phyloP scores from a whole-genome alignment of 495 filamentous ascomycete genomes.

The Staphylotrichum longicolle region DNA sequence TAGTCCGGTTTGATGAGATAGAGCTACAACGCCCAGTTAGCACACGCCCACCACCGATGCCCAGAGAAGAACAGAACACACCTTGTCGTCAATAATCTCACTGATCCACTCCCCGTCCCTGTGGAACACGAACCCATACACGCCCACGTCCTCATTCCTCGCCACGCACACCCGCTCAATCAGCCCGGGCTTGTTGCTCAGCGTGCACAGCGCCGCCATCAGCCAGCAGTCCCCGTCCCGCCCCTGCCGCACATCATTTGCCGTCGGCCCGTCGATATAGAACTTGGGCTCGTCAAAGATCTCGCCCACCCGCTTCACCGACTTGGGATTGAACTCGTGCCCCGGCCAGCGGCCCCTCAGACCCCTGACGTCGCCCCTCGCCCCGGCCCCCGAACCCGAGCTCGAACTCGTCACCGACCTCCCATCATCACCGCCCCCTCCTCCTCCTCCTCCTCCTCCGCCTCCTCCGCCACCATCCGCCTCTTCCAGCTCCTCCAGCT shows the following conservation, averaged over 20 bases:
- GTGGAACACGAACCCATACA: slow-evolving; percentile 94
- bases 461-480: neutral
- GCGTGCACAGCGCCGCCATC: slow-evolving; percentile 78
- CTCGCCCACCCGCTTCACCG: slow-evolving; percentile 70
- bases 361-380: slow-evolving; percentile 13
- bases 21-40: slow-evolving; percentile 37
- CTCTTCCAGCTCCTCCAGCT: slow-evolving; percentile 7
- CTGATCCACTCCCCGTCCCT: slow-evolving; percentile 92
- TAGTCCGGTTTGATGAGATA: slow-evolving; percentile 82
- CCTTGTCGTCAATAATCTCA: slow-evolving; percentile 75
- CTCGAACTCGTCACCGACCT: neutral
- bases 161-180: slow-evolving; percentile 84
- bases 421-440: neutral
- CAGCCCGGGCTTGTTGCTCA: slow-evolving; percentile 75
- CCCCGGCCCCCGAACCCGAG: too few relatives aligned
- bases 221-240: slow-evolving; percentile 90
- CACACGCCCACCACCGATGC: neutral
- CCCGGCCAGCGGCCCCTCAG: slow-evolving; percentile 15
- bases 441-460: slow-evolving; percentile 2
- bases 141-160: slow-evolving; percentile 73
- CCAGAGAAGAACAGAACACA: slow-evolving; percentile 6
- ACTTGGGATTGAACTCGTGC: slow-evolving; percentile 50
- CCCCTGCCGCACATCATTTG: slow-evolving; percentile 78
- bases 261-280: slow-evolving; percentile 76
- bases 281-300: slow-evolving; percentile 88